Conservation (phyloP, 768 basidiomycete species). For the Termitomyces sp. region DNA sequence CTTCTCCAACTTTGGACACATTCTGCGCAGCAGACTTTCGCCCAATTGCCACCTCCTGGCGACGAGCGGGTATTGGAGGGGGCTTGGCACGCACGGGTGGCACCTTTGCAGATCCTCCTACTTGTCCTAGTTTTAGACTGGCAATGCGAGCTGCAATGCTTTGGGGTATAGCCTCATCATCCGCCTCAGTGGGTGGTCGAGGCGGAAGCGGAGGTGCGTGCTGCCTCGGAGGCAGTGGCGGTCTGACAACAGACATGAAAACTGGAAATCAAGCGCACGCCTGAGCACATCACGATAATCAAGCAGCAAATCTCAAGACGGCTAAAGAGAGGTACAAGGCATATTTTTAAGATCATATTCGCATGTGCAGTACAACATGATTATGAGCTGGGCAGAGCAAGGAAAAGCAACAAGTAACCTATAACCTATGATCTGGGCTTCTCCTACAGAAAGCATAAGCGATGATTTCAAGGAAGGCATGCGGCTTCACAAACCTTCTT, state of each 20-base stretch:
- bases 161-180: slow-evolving; percentile 3
- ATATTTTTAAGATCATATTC: slow-evolving; percentile 5
- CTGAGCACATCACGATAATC: background rate
- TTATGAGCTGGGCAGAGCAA: slow-evolving; percentile 9
- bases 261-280: background rate
- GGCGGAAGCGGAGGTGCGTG: slow-evolving; percentile 18
- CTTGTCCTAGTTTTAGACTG: slow-evolving; percentile 20
- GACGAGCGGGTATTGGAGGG: slow-evolving; percentile 15
- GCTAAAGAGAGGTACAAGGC: background rate
- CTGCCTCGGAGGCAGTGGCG: slow-evolving; percentile 22
- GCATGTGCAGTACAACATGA: slow-evolving; percentile 13
- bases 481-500: slow-evolving; percentile 70
- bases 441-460: slow-evolving; percentile 38
- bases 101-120: background rate
- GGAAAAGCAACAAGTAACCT: slow-evolving; percentile 2
- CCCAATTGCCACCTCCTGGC: background rate
- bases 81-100: slow-evolving; percentile 8
- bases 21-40: background rate
- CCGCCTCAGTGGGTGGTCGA: background rate
- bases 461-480: background rate
- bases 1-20: background rate
- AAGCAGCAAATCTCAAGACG: background rate
- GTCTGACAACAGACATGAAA: slow-evolving; percentile 11
- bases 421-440: slow-evolving; percentile 56
- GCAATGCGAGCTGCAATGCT: slow-evolving; percentile 28